Percentiles rank a stretch among this genome's conserved stretches.
Evolutionary conservation across 352 stramenopile species (phyloP).

Genomic region (Phytophthora brassicae): DNA sequence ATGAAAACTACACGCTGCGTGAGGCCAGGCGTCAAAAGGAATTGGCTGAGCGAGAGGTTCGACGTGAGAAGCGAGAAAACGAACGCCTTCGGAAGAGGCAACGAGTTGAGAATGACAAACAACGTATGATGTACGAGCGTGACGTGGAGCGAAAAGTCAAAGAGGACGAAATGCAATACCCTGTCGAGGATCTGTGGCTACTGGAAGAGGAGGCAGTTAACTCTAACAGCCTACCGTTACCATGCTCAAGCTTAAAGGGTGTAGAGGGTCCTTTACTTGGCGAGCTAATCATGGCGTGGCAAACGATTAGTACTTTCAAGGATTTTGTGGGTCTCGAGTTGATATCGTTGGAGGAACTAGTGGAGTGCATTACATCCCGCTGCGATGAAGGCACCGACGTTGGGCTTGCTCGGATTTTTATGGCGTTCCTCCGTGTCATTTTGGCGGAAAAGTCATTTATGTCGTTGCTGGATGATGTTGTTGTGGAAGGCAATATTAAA

Average conservation of each 20-base stretch:
- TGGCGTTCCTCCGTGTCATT: conserved; percentile 71
- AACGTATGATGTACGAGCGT: conserved; percentile 50
- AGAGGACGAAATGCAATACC: conserved; percentile 67
- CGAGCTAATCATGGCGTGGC: conserved; percentile 79
- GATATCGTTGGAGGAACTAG: conserved; percentile 64
- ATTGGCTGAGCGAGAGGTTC: conserved; percentile 58
- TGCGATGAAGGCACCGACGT: conserved; percentile 49
- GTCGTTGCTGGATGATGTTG: conserved; percentile 69
- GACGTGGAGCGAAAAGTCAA: conserved; percentile 66
- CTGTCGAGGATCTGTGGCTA: conserved; percentile 71
- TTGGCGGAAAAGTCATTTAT: conserved; percentile 81
- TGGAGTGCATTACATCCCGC: conserved; percentile 48
- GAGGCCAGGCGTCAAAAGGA: conserved; percentile 60
- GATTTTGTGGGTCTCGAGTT: conserved; percentile 63
- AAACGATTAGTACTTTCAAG: conserved; percentile 78
- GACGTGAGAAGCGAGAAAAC: conserved; percentile 60
- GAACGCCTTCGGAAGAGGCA: conserved; percentile 54
- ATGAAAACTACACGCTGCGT: conserved; percentile 64
- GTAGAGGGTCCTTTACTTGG: conserved; percentile 62
- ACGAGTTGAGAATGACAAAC: conserved; percentile 46
- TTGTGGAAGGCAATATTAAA: conserved; percentile 81
- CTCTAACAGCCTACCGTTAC: conserved; percentile 40
- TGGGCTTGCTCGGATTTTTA: conserved; percentile 65
- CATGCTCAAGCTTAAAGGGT: conserved; percentile 42
- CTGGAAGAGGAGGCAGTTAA: conserved; percentile 41